Evolutionary conservation across 2,329 filamentous ascomycete genomes (phyloP).

Genomic region (Didymella exigua): DNA sequence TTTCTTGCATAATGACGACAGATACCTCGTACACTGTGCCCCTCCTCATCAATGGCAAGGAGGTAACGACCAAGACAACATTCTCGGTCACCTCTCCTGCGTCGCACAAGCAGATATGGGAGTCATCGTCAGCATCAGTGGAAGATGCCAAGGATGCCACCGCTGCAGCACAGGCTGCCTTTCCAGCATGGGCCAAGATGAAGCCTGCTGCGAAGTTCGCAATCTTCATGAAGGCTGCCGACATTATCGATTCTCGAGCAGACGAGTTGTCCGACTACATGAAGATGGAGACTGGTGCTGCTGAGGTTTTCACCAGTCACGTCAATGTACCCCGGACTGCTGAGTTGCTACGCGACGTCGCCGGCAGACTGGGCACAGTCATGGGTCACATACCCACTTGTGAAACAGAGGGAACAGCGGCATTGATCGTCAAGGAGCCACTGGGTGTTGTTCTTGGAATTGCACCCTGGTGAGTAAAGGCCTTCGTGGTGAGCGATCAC

Average conservation of each 20-base stretch:
- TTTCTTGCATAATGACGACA: background rate
- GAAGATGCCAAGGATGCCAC: conserved; percentile 62
- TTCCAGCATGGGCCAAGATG: conserved; percentile 70
- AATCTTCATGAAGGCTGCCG: conserved; percentile 72
- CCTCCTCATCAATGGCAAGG: conserved; percentile 57
- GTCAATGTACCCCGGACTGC: conserved; percentile 51
- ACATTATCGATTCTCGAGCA: conserved; percentile 64
- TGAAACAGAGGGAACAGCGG: conserved; percentile 58
- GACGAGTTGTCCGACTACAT: conserved; percentile 68
- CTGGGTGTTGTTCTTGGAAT: conserved; percentile 80
- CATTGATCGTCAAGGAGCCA: conserved; percentile 74
- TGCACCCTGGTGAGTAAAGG: conserved; percentile 72
- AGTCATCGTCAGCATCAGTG: conserved; percentile 62
- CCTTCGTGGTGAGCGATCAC: background rate
- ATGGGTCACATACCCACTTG: conserved; percentile 57
- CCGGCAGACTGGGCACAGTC: conserved; percentile 56
- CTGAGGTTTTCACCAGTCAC: conserved; percentile 43
- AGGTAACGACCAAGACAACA: conserved; percentile 54
- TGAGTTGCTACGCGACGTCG: conserved; percentile 59
- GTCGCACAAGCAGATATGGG: conserved; percentile 59
- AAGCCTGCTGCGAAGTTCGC: conserved; percentile 67
- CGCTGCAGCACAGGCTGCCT: conserved; percentile 68
- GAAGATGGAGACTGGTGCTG: conserved; percentile 62
- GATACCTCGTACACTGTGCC: conserved; percentile 48
- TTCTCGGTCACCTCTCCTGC: conserved; percentile 65